Conservation (phyloP, 2,329 filamentous ascomycete species). For the Escovopsis weberi region DNA sequence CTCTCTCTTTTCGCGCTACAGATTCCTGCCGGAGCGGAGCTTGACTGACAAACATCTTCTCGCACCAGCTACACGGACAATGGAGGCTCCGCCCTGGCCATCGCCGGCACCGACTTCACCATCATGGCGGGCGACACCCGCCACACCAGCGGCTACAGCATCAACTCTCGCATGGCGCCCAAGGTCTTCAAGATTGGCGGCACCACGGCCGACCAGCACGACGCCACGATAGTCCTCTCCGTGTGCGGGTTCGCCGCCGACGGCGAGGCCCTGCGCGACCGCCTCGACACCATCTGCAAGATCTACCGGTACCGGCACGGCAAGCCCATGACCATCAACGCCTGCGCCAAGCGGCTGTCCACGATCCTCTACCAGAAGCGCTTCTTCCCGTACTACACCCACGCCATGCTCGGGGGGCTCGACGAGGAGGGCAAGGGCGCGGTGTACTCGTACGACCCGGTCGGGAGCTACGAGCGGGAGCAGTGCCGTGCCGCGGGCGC, state of each 20-base stretch:
- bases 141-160: conserved; percentile 91
- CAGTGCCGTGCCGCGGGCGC: conserved; percentile 90
- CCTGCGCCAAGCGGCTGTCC: conserved; percentile 85
- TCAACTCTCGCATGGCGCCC: conserved; percentile 89
- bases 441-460: conserved; percentile 93
- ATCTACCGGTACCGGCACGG: conserved; percentile 98
- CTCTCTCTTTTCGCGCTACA: too few species aligned
- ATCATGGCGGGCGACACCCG: conserved; percentile 97
- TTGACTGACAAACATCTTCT: not conserved
- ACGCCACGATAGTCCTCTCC: conserved; percentile 76
- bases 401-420: conserved; percentile 83
- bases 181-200: conserved; percentile 98
- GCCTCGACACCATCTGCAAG: conserved; percentile 87
- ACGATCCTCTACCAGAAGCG: conserved; percentile 96
- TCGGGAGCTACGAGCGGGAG: conserved; percentile 94
- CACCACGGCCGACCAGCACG: conserved; percentile 69
- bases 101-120: conserved; percentile 84
- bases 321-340: conserved; percentile 88
- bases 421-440: conserved; percentile 92
- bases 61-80: conserved; percentile 83
- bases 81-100: conserved; percentile 88
- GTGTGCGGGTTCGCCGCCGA: conserved; percentile 95
- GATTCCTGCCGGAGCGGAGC: not conserved
- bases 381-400: conserved; percentile 98
- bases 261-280: conserved; percentile 84